Evolutionary conservation across 2,329 filamentous ascomycete genomes (phyloP), one percentile per base, ranked within the genome.

Genomic region (Alternaria postmessia): DNA sequence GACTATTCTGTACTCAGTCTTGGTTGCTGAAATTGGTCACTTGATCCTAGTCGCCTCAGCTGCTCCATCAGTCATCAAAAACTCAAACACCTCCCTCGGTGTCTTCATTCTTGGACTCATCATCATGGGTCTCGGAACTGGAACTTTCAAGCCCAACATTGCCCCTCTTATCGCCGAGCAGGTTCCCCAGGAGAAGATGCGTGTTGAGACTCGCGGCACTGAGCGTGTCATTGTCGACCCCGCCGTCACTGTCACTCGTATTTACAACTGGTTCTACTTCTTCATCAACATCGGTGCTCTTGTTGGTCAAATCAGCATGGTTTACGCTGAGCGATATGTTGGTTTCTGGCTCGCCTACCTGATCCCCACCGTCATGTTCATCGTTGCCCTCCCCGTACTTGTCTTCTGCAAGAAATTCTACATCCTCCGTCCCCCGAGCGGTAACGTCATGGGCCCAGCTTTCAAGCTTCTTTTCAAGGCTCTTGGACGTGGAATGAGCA

Each of bases 271-370:
- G 64, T 79, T 78, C 68, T 79, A 78, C 55, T 63, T 75, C 26
- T 77, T 76, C 61, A 78, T 79, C 67, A 79, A 78, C 66, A 68
- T 79, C 42, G 78, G 78, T 51, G 74, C 75, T 11, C 54, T 79
- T 38, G 64, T 74, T 14, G 75, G 75, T 51, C 76, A 79, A 65
- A 62, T 80, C 30, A 62, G 62, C 47, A 80, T 79, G 78, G 75
- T 74, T 6, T 79, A 78, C 57, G 75, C 76, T 11, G 77, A 80
- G 55, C 70, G 75, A 43, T 79, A 79, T 53, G 86, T 92, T 43
- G 90, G 91, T 14, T 93, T 91, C 82, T 93, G 87, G 86, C 82
- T 91, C 14, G 85, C 90, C 0, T 93, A 84, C 79, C 79, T 90
- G 18, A 83, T 92, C 14, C 90, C 90, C 6, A 92, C 89, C 1